Conservation (phyloP, 2,329 filamentous ascomycete genomes). For the Beauveria caledonica region DNA sequence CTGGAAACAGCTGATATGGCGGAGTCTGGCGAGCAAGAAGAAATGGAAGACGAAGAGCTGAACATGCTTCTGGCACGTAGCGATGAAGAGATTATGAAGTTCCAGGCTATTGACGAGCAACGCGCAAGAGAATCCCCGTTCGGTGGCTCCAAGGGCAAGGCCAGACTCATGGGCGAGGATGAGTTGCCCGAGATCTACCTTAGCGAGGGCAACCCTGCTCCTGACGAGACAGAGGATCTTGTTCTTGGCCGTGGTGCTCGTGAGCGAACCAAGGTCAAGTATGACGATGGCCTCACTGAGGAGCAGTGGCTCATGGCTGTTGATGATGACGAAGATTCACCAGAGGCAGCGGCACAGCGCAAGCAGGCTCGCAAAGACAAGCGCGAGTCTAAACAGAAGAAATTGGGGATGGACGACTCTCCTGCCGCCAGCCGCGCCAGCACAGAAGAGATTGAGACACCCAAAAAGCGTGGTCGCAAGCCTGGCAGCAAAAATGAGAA, state of each 20-base stretch:
- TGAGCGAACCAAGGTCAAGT: constrained; percentile 88
- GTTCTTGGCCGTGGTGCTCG: constrained; percentile 80
- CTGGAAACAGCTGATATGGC: constrained; percentile 73
- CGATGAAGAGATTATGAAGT: constrained; percentile 67
- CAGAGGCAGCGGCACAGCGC: constrained; percentile 84
- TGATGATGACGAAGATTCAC: constrained; percentile 89
- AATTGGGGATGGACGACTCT: constrained; percentile 53
- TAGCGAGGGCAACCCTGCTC: constrained; percentile 71
- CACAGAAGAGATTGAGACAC: constrained; percentile 68
- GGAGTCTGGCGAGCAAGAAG: constrained; percentile 69
- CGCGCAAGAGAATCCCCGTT: constrained; percentile 60
- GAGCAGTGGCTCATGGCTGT: constrained; percentile 99
- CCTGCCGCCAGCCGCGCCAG: constrained; percentile 73
- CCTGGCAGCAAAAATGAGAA: constrained; percentile 67
- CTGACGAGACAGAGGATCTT: constrained; percentile 70
- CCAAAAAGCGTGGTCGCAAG: constrained; percentile 81
- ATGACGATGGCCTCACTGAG: constrained; percentile 95
- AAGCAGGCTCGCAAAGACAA: constrained; percentile 81
- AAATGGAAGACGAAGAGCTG: constrained; percentile 97
- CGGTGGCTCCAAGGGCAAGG: constrained; percentile 59
- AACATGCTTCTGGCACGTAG: constrained; percentile 89
- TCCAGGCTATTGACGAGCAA: constrained; percentile 78
- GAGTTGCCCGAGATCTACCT: constrained; percentile 94
- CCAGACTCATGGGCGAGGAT: constrained; percentile 76
- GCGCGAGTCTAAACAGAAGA: constrained; percentile 65